Base-by-base conservation (phyloP, 768 basidiomycete species). In the Lactarius deliciosus region DNA sequence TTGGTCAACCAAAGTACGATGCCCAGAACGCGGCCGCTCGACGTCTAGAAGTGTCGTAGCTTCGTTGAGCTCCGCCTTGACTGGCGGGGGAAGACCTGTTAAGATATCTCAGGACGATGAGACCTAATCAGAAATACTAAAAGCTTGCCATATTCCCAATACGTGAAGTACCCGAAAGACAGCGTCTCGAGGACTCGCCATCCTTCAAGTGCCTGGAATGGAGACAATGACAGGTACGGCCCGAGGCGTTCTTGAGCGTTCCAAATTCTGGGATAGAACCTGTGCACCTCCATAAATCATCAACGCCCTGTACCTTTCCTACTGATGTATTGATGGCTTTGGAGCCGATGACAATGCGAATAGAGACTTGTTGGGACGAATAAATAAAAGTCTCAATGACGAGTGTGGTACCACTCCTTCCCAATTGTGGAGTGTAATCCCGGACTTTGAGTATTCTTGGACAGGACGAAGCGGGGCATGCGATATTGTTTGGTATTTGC, bases 281-380 rank as follows among this genome's bases (percentile, higher is more conserved):
- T 60, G 85, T 81, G 60, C 91, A 83, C 73, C 87, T 85, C 87
- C 86, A 90, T 56, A 81, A 77, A 38, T 83, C 85, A 63, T 80
- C 81, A 9, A 79, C 76, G 15, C 78, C 73, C n/a, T 79, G 78
- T 0, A 88, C 72, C 70, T 84, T 81, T 54, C 80, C 79, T 34
- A 94, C 88, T 15, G 82, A 82, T 0, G 92, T 94, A 40, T 80
- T 79, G 30, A 94, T 81, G 3, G 91, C 84, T 68, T 83, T 86
- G 66, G 80, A 75, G 36, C 88, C 92, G 69, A 94, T 80, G 71
- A 93, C 85, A 69, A 94, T 85, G 60, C 92, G 86, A 28, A 93
- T 83, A 66, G 82, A 86, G 43, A 90, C 81, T 63, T 76, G 76
- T 7, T 81, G 75, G 63, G 85, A 83, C 11, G 82, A 79, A 36